Percentiles rank a stretch among this genome's conserved stretches.
Conservation (phyloP, 1,284 basidiomycete genomes). For the Ustilago trichophora region DNA sequence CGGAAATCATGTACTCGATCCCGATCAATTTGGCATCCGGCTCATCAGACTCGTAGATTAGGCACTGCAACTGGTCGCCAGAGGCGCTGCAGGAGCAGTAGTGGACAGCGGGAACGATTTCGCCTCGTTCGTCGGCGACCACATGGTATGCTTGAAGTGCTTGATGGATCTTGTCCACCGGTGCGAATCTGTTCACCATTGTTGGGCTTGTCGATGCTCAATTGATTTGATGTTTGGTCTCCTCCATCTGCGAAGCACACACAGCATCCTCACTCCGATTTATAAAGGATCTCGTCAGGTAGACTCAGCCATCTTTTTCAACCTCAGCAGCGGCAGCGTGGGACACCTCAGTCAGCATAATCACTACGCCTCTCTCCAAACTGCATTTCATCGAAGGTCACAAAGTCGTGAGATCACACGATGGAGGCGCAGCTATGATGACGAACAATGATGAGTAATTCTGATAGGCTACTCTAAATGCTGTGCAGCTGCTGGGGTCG, state of each 20-base stretch:
- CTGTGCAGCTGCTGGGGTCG: no score
- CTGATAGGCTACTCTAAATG: no score
- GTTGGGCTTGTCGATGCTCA: neutral
- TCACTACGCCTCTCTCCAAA: no score
- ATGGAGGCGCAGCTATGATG: neutral
- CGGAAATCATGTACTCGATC: slow-evolving; percentile 71
- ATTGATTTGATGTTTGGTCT: no score
- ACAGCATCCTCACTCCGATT: no score
- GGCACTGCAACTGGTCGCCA: slow-evolving; percentile 49
- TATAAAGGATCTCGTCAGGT: no score
- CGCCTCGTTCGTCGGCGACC: slow-evolving; percentile 36
- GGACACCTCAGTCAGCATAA: slow-evolving; percentile 2
- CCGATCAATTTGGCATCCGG: slow-evolving; percentile 71
- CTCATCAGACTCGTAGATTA: slow-evolving; percentile 70
- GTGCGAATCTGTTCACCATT: slow-evolving; percentile 34
- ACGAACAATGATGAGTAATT: slow-evolving; percentile 6
- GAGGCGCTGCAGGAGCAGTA: slow-evolving; percentile 34
- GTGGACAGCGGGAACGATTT: slow-evolving; percentile 37
- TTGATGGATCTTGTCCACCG: slow-evolving; percentile 37
- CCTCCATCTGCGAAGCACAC: no score
- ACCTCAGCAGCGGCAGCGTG: no score
- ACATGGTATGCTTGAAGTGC: slow-evolving; percentile 49
- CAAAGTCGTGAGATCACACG: neutral
- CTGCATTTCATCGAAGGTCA: no score
- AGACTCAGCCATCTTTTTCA: no score